These are phyloP conservation scores for Syzygium aromaticum DNA, from an alignment of 345 rosid genomes.

Conservation along the genomic window DNA sequence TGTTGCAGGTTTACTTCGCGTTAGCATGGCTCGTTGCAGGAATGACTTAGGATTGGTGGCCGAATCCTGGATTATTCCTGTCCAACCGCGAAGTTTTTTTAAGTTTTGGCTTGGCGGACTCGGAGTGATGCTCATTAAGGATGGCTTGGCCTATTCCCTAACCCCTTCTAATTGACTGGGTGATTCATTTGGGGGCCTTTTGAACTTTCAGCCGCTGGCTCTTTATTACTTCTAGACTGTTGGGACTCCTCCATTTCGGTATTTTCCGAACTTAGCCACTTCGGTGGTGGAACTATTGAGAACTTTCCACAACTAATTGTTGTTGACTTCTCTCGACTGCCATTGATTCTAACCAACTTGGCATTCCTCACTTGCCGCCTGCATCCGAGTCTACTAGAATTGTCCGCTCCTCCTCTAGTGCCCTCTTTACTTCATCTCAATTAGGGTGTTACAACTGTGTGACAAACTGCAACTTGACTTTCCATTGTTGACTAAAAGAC, in stretches of 20 bases:
- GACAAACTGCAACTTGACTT: background rate
- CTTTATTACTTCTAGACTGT: background rate
- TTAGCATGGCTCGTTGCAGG: background rate
- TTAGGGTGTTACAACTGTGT: background rate
- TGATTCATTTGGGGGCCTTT: background rate
- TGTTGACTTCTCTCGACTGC: background rate
- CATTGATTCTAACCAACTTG: background rate
- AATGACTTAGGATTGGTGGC: background rate
- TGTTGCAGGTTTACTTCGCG: background rate
- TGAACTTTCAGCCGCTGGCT: background rate
- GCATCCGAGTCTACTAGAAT: background rate
- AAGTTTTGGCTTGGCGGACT: background rate
- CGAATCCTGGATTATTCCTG: background rate
- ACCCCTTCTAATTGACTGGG: background rate
- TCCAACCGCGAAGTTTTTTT: background rate
- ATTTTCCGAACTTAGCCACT: background rate
- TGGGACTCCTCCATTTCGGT: background rate
- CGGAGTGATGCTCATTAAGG: background rate
- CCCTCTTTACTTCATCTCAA: background rate
- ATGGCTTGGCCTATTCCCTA: background rate
- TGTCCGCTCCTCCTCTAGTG: background rate
- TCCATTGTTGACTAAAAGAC: background rate
- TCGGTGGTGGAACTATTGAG: background rate
- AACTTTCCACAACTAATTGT: background rate
- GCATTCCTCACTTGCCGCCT: background rate